These are phyloP conservation scores for Pinus taeda DNA, from an alignment of 75 land plant species.

Conservation along the genomic window DNA sequence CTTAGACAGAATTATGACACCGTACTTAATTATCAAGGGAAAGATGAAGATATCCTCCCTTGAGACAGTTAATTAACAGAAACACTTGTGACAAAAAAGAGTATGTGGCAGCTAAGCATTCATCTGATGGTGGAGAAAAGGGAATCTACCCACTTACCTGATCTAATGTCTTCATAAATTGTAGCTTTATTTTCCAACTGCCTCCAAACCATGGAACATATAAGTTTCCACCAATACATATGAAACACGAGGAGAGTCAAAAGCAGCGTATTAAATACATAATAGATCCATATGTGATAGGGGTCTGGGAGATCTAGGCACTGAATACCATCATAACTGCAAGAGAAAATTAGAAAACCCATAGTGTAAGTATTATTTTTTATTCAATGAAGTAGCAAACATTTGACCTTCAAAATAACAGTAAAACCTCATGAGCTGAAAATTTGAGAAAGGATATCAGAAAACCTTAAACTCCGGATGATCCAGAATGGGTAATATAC, in stretches of 20 bases:
- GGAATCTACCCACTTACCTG: constrained; percentile 45
- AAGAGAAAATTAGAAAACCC: not conserved
- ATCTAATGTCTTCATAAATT: constrained; percentile 83
- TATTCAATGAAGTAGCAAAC: no score
- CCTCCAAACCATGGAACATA: constrained; percentile 63
- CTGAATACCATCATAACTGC: constrained; percentile 52
- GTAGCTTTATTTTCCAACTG: constrained; percentile 78
- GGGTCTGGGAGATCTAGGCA: constrained; percentile 32
- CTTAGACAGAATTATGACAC: no score
- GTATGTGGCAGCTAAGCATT: no score
- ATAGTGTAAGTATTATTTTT: no score
- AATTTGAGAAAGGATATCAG: no score
- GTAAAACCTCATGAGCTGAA: no score
- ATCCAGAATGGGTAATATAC: constrained; percentile 88
- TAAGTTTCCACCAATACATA: constrained; percentile 82
- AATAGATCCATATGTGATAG: constrained; percentile 47
- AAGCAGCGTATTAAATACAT: constrained; percentile 72
- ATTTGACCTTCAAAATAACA: no score
- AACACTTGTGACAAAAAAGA: no score
- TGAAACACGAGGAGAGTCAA: constrained; percentile 74
- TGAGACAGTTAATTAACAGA: no score
- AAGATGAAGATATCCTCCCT: no score
- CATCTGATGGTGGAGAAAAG: no score
- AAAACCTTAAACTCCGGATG: constrained; percentile 69
- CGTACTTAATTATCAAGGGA: no score